Evolutionary conservation across 2,329 filamentous ascomycete genomes (phyloP), one percentile per base, ranked within the genome.

Genomic region (Rhynchosporium graminicola): DNA sequence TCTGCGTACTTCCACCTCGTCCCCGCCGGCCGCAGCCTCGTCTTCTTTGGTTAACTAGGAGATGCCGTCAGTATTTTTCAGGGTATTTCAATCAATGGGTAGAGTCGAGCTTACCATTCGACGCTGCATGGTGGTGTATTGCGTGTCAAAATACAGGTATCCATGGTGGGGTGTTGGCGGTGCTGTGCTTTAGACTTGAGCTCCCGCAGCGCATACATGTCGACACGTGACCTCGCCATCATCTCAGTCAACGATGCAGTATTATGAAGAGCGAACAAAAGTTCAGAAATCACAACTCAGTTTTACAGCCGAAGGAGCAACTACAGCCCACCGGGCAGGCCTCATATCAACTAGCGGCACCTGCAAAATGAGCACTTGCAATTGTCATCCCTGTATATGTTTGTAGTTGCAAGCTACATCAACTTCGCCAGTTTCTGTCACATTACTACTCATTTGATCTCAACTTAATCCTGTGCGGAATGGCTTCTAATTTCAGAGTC

Each of bases 1-100:
- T 73, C 93, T 90, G 64, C 95, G 90, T 63, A 99, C 95, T 77
- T 97, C 91, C 71, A 92, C 89, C 75, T 99, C 95, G 69, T 95
- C 90, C 65, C 86, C 84, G 58, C 82, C 83, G 26, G 87, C 82
- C 63, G 87, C 76, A 62, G 81, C 88, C 78, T 99, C 95, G 72
- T 98, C 94, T 76, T 97, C 94, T 75, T 92, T 96, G 51, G 91
- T 92, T 69, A 99, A 89, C 95, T 74, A 10, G 43, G n/a, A 38
- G 9, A 4, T 12, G 29, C 8, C 26, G 61, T 48, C 63, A 70
- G 69, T 65, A 71, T 68, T 62, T 28, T 26, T 59, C 1, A 31
- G 2, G 13, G 36, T 4, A 0, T 20, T 20, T 6, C 3, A 7
- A 12, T 13, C 28, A 2, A 12, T 28, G 8, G n/a, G n/a, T 40